Base-by-base conservation (phyloP, 306 rosid species). In the Cicer judaicum region DNA sequence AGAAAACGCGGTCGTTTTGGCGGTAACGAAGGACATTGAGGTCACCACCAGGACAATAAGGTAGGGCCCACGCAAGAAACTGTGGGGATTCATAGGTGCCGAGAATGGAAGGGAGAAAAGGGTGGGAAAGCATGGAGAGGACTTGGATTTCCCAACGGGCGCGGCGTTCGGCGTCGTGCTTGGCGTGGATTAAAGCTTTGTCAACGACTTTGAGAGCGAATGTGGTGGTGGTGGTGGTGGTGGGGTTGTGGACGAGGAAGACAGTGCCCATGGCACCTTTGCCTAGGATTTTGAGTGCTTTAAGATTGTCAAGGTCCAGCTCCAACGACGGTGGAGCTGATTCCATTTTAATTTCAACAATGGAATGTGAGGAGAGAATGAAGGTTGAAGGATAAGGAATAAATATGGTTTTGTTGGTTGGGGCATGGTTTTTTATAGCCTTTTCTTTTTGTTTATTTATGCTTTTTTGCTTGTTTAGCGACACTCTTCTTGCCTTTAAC, bases 231-330 rank as follows among this genome's bases (percentile, higher is more conserved):
- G 84, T 82, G 1, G 89, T 79, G 0, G 80, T 10, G 15, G 85
- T 85, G 1, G 24, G 34, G 76, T 90, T 78, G 63, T 88, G 88
- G 64, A 92, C 91, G 7, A 95, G 86, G 80, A 92, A 89, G 48
- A 95, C 99, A 4, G 98, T 95, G 8, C 99, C 99, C 99, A 92
- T 90, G 71, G 96, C 99, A 6, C 99, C 99, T 41, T 88, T 86
- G 1, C 99, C 99, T 0, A 95, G 88, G 42, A 95, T 80, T 64
- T 89, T 86, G 36, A 95, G 64, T 9, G 92, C 81, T 70, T 11
- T 86, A 72, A 92, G 93, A 50, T 77, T 88, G 57, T 86, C 85
- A 7, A 92, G 72, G 61, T 81, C 48, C 19, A 92, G 88, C 79
- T 85, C 85, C 85, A 84, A 84, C 36, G 82, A 54, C 1, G 88